A percentile compares a stretch with the other conserved stretches of the same genome.
Conservation (phyloP, 2,329 filamentous ascomycete genomes). For the Fusarium sacchari region DNA sequence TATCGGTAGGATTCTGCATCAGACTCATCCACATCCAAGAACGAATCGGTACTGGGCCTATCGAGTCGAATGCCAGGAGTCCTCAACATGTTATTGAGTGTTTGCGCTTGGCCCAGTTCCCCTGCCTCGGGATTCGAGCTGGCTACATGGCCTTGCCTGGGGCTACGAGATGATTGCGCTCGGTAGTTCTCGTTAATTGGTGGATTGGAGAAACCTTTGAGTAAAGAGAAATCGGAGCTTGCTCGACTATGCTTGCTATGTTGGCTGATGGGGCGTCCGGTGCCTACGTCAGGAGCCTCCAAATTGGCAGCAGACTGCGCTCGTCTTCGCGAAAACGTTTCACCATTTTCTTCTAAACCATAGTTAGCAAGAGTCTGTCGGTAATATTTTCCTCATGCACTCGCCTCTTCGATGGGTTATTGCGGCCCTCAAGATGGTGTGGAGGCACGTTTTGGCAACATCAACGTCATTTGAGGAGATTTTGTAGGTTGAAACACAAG, state of each 20-base stretch:
- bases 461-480: slow-evolving; percentile 77
- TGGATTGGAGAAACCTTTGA: slow-evolving; percentile 63
- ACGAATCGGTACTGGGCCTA: slow-evolving; percentile 60
- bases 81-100: slow-evolving; percentile 61
- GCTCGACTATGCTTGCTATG: slow-evolving; percentile 75
- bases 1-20: slow-evolving; percentile 73
- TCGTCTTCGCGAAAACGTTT: slow-evolving; percentile 61
- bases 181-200: slow-evolving; percentile 53
- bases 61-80: slow-evolving; percentile 65
- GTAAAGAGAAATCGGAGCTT: slow-evolving; percentile 74
- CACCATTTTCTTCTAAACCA: slow-evolving; percentile 53
- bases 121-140: slow-evolving; percentile 29
- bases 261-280: slow-evolving; percentile 65
- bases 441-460: slow-evolving; percentile 79
- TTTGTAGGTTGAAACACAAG: slow-evolving; percentile 77
- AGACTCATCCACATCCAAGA: slow-evolving; percentile 76
- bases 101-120: slow-evolving; percentile 48
- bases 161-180: slow-evolving; percentile 47
- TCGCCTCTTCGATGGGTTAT: slow-evolving; percentile 74
- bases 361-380: not conserved
- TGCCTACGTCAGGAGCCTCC: slow-evolving; percentile 63
- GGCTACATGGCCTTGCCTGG: slow-evolving; percentile 42
- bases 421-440: slow-evolving; percentile 77
- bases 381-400: not conserved
- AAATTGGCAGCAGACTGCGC: slow-evolving; percentile 71